Conservation (phyloP, 352 stramenopile genomes). For the Blastocystis sp. region DNA sequence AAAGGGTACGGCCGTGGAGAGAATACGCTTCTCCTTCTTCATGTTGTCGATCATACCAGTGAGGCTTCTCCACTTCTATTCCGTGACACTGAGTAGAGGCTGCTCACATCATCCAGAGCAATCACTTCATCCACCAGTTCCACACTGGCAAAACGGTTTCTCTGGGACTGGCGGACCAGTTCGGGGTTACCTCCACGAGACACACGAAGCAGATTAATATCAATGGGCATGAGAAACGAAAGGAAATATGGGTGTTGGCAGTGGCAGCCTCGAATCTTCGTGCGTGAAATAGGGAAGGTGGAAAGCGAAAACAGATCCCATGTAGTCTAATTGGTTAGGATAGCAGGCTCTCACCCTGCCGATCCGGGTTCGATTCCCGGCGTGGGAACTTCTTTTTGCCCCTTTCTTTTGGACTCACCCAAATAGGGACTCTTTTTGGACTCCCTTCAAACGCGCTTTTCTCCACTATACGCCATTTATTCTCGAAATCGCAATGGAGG, state of each 20-base stretch:
- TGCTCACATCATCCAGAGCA: conserved; percentile 76
- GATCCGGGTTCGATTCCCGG: too few species aligned
- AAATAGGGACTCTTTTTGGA: conserved; percentile 5
- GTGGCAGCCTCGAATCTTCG: too few species aligned
- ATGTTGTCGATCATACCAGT: conserved; percentile 25
- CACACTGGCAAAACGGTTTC: conserved; percentile 79
- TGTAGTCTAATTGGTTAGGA: not conserved
- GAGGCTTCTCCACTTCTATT: conserved; percentile 33
- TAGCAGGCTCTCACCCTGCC: too few species aligned
- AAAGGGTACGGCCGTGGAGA: not conserved
- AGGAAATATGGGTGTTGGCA: not conserved
- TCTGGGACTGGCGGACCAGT: conserved; percentile 78
- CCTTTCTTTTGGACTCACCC: not conserved
- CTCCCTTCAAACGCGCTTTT: not conserved
- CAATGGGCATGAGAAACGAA: conserved; percentile 78
- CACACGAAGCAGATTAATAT: conserved; percentile 82
- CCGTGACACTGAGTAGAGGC: not conserved
- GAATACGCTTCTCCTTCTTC: not conserved
- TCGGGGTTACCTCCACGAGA: conserved; percentile 82
- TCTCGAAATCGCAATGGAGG: conserved; percentile 10
- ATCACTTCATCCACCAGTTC: conserved; percentile 82
- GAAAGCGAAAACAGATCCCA: conserved; percentile 22
- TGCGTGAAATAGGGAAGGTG: not conserved
- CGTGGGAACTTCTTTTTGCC: not conserved
- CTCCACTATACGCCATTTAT: not conserved